Base-by-base conservation (phyloP, 2,329 filamentous ascomycete species). In the Hypoxylon rubiginosum region DNA sequence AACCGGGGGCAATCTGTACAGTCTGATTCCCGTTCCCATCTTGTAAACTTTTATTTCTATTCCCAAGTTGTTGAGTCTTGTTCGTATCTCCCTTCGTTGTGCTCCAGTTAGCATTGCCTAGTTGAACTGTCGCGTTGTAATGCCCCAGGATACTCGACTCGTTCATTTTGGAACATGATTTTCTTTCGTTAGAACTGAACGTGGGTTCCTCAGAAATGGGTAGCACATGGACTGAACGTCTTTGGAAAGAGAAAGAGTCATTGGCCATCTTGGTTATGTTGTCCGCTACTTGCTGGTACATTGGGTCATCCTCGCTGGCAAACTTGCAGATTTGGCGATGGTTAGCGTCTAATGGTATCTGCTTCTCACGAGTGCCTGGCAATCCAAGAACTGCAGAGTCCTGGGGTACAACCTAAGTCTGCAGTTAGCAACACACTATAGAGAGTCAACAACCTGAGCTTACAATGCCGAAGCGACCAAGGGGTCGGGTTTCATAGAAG, bases 271-370 rank as follows among this genome's bases (percentile, higher is more conserved):
- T 51, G 36, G 52, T 28, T 53, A 66, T 52, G 9, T 66, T 66
- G 19, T 57, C 51, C n/a, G 51, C 58, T 3, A 66, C 59, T 50
- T 57, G 58, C 24, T 43, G 43, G 17, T 66, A 66, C 11, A n/a
- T 53, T 17, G 59, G 59, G 28, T 57, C 59, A 0, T 49, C n/a
- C 3, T 57, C 46, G 43, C 34, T 45, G 8, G n/a, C 28, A 32
- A 68, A 66, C 24, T 68, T 68, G 43, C 66, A 68, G 8, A 68
- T 66, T 19, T 53, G 53, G 2, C 58, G 55, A 57, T 68, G 66
- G 15, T 68, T 24, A 24, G 62, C 63, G 7, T 66, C 58, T 19
- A 57, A 24, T 4, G 58, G 26, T 30, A 68, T 57, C 9, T 45
- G 59, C 17, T 55, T 68, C 39, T 68, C 66, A 15, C 66, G 60